phyloP scores from a whole-genome alignment of 495 filamentous ascomycete species.

The Lepraria neglecta region DNA sequence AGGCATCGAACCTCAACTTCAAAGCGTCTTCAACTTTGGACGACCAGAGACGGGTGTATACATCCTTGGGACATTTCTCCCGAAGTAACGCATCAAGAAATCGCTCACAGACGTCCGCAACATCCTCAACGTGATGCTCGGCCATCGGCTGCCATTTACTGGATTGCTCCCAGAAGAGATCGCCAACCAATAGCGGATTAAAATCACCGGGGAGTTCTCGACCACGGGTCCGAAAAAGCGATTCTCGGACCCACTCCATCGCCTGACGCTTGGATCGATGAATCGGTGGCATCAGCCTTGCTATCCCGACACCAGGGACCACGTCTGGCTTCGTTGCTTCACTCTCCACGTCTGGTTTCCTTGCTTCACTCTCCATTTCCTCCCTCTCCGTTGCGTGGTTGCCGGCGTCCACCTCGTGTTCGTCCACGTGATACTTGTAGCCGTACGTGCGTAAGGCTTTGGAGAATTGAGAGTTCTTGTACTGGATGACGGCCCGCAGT shows the following conservation, averaged over 20 bases:
- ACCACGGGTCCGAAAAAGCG: slow-evolving; percentile 28
- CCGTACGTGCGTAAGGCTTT: slow-evolving; percentile 23
- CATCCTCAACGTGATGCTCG: not conserved
- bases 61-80: slow-evolving; percentile 5
- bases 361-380: not conserved
- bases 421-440: slow-evolving; percentile 28
- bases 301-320: not conserved
- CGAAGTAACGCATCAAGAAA: slow-evolving; percentile 3
- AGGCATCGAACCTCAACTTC: slow-evolving; percentile 17
- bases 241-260: slow-evolving; percentile 2
- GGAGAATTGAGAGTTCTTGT: slow-evolving; percentile 28
- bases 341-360: too few species aligned
- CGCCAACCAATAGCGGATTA: slow-evolving; percentile 41
- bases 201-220: slow-evolving; percentile 43
- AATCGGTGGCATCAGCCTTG: not conserved
- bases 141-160: slow-evolving; percentile 32
- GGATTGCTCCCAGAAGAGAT: slow-evolving; percentile 42
- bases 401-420: not conserved
- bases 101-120: slow-evolving; percentile 1
- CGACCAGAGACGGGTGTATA: slow-evolving; percentile 16
- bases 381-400: not conserved
- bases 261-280: slow-evolving; percentile 1
- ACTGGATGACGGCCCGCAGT: slow-evolving; percentile 31
- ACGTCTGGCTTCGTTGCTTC: not conserved
- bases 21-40: slow-evolving; percentile 33